phyloP scores from a whole-genome alignment of 2,329 filamentous ascomycete species.

The Emericellopsis atlantica region DNA sequence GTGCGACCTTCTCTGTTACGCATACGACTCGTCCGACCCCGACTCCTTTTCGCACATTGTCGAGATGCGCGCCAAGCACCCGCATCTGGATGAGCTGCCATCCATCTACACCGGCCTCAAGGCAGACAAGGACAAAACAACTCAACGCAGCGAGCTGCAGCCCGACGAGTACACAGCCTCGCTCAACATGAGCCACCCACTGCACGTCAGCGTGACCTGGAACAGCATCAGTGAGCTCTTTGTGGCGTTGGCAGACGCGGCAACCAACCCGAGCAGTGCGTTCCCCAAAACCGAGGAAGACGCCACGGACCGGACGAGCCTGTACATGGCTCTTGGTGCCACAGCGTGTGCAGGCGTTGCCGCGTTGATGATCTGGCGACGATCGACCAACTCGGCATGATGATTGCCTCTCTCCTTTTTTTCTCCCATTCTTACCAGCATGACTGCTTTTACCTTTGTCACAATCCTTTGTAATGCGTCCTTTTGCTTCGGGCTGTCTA shows the following conservation, averaged over 20 bases:
- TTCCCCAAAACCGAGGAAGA: slow-evolving; percentile 88
- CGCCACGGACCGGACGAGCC: slow-evolving; percentile 65
- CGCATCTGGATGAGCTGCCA: slow-evolving; percentile 78
- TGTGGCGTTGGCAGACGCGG: slow-evolving; percentile 79
- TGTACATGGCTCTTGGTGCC: slow-evolving; percentile 77
- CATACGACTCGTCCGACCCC: slow-evolving; percentile 93
- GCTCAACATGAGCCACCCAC: slow-evolving; percentile 77
- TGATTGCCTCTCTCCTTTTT: neutral
- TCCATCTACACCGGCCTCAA: slow-evolving; percentile 89
- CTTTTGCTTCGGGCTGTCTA: too few species aligned
- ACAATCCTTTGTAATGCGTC: too few species aligned
- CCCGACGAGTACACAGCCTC: slow-evolving; percentile 82
- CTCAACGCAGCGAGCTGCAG: slow-evolving; percentile 82
- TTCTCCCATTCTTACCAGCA: too few species aligned
- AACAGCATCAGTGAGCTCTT: slow-evolving; percentile 88
- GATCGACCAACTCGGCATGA: slow-evolving; percentile 35
- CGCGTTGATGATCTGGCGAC: slow-evolving; percentile 52
- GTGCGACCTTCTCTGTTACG: slow-evolving; percentile 88
- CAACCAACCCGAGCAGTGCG: slow-evolving; percentile 76
- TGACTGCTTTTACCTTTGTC: too few species aligned
- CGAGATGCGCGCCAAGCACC: slow-evolving; percentile 62
- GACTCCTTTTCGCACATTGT: slow-evolving; percentile 92
- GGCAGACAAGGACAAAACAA: slow-evolving; percentile 90
- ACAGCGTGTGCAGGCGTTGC: slow-evolving; percentile 50
- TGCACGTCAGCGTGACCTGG: slow-evolving; percentile 95